phyloP scores from a whole-genome alignment of 75 land plant species.

The Pinus tabuliformis region DNA sequence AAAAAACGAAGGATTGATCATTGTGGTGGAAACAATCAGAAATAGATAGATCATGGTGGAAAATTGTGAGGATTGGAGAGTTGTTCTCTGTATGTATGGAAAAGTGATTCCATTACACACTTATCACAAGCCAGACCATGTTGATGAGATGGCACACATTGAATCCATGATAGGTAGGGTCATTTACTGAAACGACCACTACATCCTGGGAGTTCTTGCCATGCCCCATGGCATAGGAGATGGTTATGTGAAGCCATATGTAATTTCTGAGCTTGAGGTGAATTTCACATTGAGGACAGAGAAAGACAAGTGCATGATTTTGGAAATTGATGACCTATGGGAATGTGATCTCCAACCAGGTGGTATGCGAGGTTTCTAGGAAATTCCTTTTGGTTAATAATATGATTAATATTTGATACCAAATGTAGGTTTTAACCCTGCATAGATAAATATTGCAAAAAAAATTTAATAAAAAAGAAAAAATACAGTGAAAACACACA shows the following conservation, averaged over 20 bases:
- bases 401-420: no score
- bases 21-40: constrained; percentile 62
- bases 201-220: constrained; percentile 67
- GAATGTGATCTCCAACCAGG: no score
- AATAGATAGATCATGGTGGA: constrained; percentile 54
- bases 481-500: no score
- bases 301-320: no score
- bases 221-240: constrained; percentile 71
- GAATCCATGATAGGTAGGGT: constrained; percentile 68
- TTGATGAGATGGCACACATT: constrained; percentile 65
- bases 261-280: no score
- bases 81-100: constrained; percentile 71
- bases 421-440: no score
- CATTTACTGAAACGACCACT: constrained; percentile 62
- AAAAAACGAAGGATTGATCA: constrained; percentile 69
- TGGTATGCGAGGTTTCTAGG: no score
- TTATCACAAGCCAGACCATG: constrained; percentile 82
- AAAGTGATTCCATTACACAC: constrained; percentile 54
- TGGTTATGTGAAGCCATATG: constrained; percentile 68
- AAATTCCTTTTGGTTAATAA: no score
- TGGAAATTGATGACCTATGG: no score
- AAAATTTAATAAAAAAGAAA: no score
- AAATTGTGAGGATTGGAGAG: constrained; percentile 93
- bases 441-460: no score
- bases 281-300: no score